Base-by-base conservation (phyloP, 2,329 filamentous ascomycete species). In the Fusarium kyushuense region DNA sequence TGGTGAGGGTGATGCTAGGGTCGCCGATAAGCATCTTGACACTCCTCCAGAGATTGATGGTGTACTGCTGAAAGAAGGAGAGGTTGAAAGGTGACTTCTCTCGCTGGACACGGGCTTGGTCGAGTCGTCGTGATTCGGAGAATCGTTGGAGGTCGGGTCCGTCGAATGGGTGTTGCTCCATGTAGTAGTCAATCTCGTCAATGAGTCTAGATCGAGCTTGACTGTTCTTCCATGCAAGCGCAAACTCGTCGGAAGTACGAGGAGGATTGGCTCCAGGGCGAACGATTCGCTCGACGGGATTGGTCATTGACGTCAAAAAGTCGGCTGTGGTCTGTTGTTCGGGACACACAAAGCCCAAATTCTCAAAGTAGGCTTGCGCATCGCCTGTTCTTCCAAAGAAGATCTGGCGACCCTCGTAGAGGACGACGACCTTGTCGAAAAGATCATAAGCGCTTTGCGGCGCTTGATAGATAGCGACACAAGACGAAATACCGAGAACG, bases 371-470 rank as follows among this genome's bases (percentile, higher is more conserved):
- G 10, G 54, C 35, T 23, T 67, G 69, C 0, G 75, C 75, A 3
- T 74, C 56, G 2, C 30, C 19, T 2, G 68, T 67, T 32, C 54
- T 67, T 16, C 74, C 74, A 27, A 75, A 76, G 52, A 67, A 92
- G 57, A 91, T 87, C 66, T 90, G 89, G 51, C 86, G 86, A 5
- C 90, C 90, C 65, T 91, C 86, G 70, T 91, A 90, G 1, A 92
- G 83, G 1, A 92, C 81, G 2, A 90, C 79, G 0, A 89, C 90
- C 75, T 92, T 92, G 77, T 92, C 89, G 58, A 92, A 91, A 1
- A 88, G 13, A 58, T 76, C 70, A 21, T 76, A 76, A 1, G 75
- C 71, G 43, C 58, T 64, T 29, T 77, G 74, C 0, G 85, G 84
- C 0, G 88, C 88, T 72, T 91, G 89, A 40, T 91, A 91, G 3